These are phyloP conservation scores for Furcasterigmium furcatum DNA, from an alignment of 2,329 filamentous ascomycete species.

Conservation along the genomic window DNA sequence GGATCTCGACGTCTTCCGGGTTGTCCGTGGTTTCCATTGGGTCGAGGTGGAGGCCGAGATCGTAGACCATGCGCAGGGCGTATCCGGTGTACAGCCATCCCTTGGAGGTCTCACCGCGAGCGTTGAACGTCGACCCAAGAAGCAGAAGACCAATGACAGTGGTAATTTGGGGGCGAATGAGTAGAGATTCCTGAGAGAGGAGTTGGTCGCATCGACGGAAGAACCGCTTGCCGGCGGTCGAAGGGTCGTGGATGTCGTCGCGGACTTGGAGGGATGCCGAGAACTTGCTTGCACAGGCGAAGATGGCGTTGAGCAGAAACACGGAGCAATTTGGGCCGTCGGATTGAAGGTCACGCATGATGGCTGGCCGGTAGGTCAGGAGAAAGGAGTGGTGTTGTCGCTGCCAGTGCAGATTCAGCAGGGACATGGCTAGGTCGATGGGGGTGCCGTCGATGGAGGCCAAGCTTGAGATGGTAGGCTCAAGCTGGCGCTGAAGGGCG, in stretches of 20 bases:
- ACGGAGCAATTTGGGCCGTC: slow-evolving; percentile 30
- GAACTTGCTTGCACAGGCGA: slow-evolving; percentile 22
- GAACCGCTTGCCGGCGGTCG: slow-evolving; percentile 17
- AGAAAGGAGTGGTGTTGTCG: slow-evolving; percentile 33
- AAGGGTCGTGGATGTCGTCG: slow-evolving; percentile 10
- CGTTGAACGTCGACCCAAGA: no score
- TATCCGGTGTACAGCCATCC: no score
- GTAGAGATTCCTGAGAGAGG: no score
- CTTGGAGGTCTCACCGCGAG: no score
- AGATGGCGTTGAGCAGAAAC: slow-evolving; percentile 33
- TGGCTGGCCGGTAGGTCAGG: slow-evolving; percentile 31
- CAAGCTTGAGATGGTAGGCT: slow-evolving; percentile 11
- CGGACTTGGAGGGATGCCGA: slow-evolving; percentile 17
- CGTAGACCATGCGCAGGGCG: no score
- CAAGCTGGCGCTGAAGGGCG: slow-evolving; percentile 8
- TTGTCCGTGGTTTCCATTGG: no score
- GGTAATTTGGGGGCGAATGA: no score
- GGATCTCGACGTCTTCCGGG: no score
- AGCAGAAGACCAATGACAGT: no score
- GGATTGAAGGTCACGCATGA: slow-evolving; percentile 29
- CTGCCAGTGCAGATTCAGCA: slow-evolving; percentile 34
- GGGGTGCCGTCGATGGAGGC: slow-evolving; percentile 18
- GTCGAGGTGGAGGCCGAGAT: no score
- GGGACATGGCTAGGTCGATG: slow-evolving; percentile 27
- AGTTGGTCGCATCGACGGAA: slow-evolving; percentile 19